Percentiles rank a stretch among this genome's conserved stretches.
Evolutionary conservation across 805 yeast species (phyloP).

Genomic region (Metschnikowia proteae): DNA sequence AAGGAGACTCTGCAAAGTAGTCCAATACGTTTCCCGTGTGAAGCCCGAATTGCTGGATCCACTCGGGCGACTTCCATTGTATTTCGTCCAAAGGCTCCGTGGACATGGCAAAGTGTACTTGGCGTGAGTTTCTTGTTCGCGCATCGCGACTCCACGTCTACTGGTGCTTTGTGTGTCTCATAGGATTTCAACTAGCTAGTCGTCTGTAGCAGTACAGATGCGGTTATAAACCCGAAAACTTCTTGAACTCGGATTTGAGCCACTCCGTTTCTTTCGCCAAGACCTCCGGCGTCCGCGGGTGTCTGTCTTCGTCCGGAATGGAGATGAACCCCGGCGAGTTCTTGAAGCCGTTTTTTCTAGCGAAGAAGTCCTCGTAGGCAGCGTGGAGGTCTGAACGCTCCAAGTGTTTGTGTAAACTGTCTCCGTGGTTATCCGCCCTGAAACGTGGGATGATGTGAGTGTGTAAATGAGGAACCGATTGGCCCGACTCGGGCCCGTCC

Average conservation of each 20-base stretch:
- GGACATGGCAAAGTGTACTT: constrained; percentile 9
- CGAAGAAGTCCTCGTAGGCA: constrained; percentile 15
- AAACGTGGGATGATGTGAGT: constrained; percentile 90
- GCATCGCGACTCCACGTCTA: not conserved
- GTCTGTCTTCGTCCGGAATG: constrained; percentile 48
- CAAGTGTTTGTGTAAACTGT: constrained; percentile 57
- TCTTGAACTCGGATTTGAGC: constrained; percentile 42
- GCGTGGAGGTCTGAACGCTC: constrained; percentile 52
- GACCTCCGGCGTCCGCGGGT: constrained; percentile 52
- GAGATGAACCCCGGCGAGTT: constrained; percentile 32
- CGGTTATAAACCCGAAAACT: constrained; percentile 15
- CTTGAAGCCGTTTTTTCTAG: constrained; percentile 24
- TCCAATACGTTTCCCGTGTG: constrained; percentile 88
- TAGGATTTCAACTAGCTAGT: too few species aligned
- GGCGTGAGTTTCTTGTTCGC: not conserved
- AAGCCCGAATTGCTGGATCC: constrained; percentile 87
- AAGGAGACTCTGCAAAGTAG: constrained; percentile 91
- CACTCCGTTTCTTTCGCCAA: constrained; percentile 71
- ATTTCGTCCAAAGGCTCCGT: constrained; percentile 67
- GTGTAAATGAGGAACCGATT: constrained; percentile 92
- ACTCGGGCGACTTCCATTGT: constrained; percentile 97
- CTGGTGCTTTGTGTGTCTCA: not conserved
- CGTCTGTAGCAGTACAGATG: too few species aligned
- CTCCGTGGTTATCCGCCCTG: constrained; percentile 55
- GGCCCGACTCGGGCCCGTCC: constrained; percentile 96